These are phyloP conservation scores for Solanum corneliomulleri DNA, from an alignment of 257 asterid species.

Conservation along the genomic window DNA sequence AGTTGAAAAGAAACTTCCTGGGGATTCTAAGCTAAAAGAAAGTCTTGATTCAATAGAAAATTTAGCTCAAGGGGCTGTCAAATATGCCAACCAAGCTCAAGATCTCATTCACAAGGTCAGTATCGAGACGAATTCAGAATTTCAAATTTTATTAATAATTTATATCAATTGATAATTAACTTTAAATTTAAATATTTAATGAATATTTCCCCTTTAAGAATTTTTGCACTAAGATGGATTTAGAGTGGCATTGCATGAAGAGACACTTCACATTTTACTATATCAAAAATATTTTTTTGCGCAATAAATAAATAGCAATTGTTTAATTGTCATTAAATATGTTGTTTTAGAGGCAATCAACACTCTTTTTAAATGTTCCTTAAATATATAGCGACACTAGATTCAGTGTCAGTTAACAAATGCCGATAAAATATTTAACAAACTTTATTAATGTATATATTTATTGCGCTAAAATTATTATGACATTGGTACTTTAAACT, in stretches of 20 bases:
- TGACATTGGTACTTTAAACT: background rate
- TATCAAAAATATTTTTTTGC: too few relatives aligned
- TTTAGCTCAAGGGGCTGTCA: conserved; percentile 30
- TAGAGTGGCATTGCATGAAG: too few relatives aligned
- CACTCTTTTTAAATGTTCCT: too few relatives aligned
- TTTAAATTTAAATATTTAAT: background rate
- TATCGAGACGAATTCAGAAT: background rate
- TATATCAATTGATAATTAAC: background rate
- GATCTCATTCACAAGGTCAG: conserved; percentile 33
- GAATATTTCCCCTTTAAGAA: background rate
- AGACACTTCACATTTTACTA: too few relatives aligned
- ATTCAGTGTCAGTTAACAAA: too few relatives aligned
- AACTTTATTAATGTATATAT: too few relatives aligned
- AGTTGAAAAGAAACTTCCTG: conserved; percentile 44
- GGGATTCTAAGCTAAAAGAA: conserved; percentile 30
- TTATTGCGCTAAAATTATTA: too few relatives aligned
- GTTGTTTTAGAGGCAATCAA: too few relatives aligned
- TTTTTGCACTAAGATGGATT: background rate
- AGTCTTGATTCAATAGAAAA: conserved; percentile 25
- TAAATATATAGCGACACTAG: too few relatives aligned
- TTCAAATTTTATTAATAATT: background rate
- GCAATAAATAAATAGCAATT: too few relatives aligned
- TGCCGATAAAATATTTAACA: too few relatives aligned
- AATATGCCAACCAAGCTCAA: conserved; percentile 35
- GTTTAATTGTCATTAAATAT: too few relatives aligned